Evolutionary conservation across 2,329 filamentous ascomycete genomes (phyloP).

Genomic region (Microdochium paspali): DNA sequence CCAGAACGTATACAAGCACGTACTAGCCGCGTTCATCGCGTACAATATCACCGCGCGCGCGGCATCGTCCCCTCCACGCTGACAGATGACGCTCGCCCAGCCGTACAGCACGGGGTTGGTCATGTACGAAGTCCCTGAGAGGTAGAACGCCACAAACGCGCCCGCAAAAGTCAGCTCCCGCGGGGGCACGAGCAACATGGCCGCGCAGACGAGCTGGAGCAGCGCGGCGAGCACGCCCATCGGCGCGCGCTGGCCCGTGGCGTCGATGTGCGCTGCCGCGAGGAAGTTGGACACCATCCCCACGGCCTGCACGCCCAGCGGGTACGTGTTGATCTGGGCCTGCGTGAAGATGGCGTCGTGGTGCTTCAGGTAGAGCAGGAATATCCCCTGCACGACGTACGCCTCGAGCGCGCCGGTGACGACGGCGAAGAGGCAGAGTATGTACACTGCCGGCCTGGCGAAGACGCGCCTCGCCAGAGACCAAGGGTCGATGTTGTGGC

Average conservation of each 20-base stretch:
- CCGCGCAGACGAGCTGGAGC: conserved; percentile 21
- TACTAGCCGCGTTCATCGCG: conserved; percentile 28
- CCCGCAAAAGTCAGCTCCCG: conserved; percentile 16
- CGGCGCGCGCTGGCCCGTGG: conserved; percentile 20
- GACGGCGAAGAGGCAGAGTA: conserved; percentile 26
- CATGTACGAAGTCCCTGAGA: conserved; percentile 26
- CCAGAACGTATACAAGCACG: conserved; percentile 33
- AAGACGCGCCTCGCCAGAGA: conserved; percentile 18
- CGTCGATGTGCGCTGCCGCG: conserved; percentile 22
- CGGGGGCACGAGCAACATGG: conserved; percentile 21
- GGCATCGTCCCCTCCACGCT: conserved; percentile 28
- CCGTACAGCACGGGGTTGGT: conserved; percentile 27
- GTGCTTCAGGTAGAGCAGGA: conserved; percentile 15
- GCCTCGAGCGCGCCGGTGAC: conserved; percentile 23
- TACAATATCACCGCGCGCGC: conserved; percentile 26
- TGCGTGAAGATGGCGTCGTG: conserved; percentile 10
- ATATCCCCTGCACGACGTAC: conserved; percentile 12
- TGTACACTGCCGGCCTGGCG: conserved; percentile 19
- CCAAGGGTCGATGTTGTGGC: conserved; percentile 20
- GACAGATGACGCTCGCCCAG: conserved; percentile 26
- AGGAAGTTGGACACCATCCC: conserved; percentile 25
- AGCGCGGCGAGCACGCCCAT: conserved; percentile 21
- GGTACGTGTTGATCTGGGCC: conserved; percentile 23
- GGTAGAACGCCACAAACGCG: conserved; percentile 25
- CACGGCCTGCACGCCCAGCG: conserved; percentile 24